A percentile compares a stretch with the other conserved stretches of the same genome.
These are phyloP conservation scores for Bjerkandera adusta DNA, from an alignment of 1,284 basidiomycete genomes.

Conservation along the genomic window DNA sequence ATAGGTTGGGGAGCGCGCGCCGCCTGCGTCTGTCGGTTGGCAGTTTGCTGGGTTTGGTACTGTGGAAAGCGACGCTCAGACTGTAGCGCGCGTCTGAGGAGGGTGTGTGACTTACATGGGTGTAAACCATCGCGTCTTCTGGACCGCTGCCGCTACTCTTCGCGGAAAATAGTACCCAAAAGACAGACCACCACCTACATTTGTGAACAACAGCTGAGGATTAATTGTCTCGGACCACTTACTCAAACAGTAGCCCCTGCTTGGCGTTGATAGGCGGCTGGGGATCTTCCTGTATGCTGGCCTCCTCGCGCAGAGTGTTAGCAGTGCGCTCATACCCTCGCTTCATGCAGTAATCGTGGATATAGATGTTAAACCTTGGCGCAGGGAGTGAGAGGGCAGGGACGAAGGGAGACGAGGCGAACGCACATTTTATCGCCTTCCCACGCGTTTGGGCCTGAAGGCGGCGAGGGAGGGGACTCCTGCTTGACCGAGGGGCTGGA, in stretches of 20 bases:
- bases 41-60: slow-evolving; percentile 37
- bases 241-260: slow-evolving; percentile 82
- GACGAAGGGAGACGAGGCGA: slow-evolving; percentile 8
- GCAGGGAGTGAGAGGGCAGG: not conserved
- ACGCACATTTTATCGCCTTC: slow-evolving; percentile 56
- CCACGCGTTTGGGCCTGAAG: slow-evolving; percentile 39
- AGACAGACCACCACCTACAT: slow-evolving; percentile 81
- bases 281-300: slow-evolving; percentile 56
- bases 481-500: slow-evolving; percentile 7
- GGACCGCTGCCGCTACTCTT: slow-evolving; percentile 61
- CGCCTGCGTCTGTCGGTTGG: slow-evolving; percentile 18
- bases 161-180: slow-evolving; percentile 79
- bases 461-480: slow-evolving; percentile 14
- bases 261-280: slow-evolving; percentile 75
- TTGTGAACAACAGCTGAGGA: slow-evolving; percentile 1
- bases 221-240: slow-evolving; percentile 30
- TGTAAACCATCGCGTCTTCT: slow-evolving; percentile 71
- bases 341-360: slow-evolving; percentile 78
- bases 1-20: slow-evolving; percentile 33
- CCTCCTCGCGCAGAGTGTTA: slow-evolving; percentile 58
- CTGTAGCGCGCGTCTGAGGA: slow-evolving; percentile 5
- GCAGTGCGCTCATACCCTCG: slow-evolving; percentile 73
- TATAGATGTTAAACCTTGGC: slow-evolving; percentile 81
- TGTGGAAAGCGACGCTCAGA: slow-evolving; percentile 18
- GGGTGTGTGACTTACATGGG: slow-evolving; percentile 47